phyloP scores from a whole-genome alignment of 2,329 filamentous ascomycete genomes.

The Paradendryphiella salina region DNA sequence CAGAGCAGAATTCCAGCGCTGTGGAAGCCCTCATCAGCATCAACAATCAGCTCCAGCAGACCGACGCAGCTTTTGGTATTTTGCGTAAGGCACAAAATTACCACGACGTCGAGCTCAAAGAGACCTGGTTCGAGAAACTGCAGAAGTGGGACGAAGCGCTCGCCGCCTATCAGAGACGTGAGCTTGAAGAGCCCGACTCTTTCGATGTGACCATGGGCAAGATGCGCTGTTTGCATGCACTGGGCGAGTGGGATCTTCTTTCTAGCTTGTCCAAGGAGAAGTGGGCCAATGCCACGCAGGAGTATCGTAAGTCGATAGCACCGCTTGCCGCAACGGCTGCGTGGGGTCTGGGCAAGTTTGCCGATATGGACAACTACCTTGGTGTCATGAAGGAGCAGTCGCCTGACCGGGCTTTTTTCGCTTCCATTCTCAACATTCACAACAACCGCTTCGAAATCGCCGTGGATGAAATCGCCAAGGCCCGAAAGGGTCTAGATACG shows the following conservation, averaged over 20 bases:
- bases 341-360: constrained; percentile 96
- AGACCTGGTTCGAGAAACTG: constrained; percentile 99
- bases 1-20: constrained; percentile 92
- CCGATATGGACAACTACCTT: constrained; percentile 96
- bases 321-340: constrained; percentile 92
- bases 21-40: constrained; percentile 98
- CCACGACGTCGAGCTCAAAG: constrained; percentile 91
- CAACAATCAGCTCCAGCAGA: constrained; percentile 98
- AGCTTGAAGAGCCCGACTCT: constrained; percentile 69
- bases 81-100: constrained; percentile 94
- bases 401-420: constrained; percentile 95
- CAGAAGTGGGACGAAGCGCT: constrained; percentile 98
- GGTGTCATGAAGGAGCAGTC: constrained; percentile 92
- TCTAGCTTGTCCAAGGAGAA: constrained; percentile 88
- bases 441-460: constrained; percentile 95
- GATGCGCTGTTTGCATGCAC: constrained; percentile 95
- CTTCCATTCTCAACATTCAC: constrained; percentile 91
- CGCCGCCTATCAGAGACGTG: constrained; percentile 85
- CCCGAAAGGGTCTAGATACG: constrained; percentile 89
- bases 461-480: constrained; percentile 84
- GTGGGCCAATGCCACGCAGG: constrained; percentile 85
- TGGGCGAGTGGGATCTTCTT: constrained; percentile 95
- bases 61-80: constrained; percentile 97
- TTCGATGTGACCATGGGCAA: constrained; percentile 99
- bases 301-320: constrained; percentile 88